These are phyloP conservation scores for Tuber brumale DNA, from an alignment of 495 filamentous ascomycete genomes.

Conservation along the genomic window DNA sequence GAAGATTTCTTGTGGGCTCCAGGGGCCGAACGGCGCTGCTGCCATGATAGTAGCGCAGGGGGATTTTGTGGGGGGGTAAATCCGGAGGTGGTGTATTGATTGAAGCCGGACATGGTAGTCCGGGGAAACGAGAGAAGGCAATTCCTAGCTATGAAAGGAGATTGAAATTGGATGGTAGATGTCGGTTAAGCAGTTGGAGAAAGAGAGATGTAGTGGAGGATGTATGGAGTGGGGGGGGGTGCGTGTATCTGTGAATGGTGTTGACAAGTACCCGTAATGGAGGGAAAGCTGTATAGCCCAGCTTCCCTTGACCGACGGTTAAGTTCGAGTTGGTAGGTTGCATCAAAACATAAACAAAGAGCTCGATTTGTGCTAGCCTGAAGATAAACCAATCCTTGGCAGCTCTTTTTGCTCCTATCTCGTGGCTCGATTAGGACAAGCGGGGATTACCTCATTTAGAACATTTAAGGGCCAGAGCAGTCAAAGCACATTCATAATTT, in stretches of 20 bases:
- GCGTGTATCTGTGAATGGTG: background rate
- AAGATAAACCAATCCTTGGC: background rate
- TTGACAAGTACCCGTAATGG: background rate
- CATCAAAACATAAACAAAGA: conserved; percentile 6
- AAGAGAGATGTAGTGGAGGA: background rate
- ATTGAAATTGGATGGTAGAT: conserved; percentile 5
- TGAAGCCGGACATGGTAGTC: conserved; percentile 37
- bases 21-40: conserved; percentile 37
- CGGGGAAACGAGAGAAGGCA: conserved; percentile 17
- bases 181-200: background rate
- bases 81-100: conserved; percentile 20
- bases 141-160: conserved; percentile 17
- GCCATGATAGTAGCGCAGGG: conserved; percentile 36
- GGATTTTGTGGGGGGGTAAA: conserved; percentile 26
- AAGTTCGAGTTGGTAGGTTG: background rate
- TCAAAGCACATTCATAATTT: background rate
- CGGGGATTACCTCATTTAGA: background rate
- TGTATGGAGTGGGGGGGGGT: background rate
- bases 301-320: background rate
- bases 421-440: background rate
- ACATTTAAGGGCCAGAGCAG: background rate
- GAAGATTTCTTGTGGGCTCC: conserved; percentile 32
- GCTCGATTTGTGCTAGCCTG: background rate
- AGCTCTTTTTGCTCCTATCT: background rate
- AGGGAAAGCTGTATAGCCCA: background rate